Evolutionary conservation across 805 yeast genomes (phyloP).

Genomic region (Saccharomycopsis oosterbeekiorum): DNA sequence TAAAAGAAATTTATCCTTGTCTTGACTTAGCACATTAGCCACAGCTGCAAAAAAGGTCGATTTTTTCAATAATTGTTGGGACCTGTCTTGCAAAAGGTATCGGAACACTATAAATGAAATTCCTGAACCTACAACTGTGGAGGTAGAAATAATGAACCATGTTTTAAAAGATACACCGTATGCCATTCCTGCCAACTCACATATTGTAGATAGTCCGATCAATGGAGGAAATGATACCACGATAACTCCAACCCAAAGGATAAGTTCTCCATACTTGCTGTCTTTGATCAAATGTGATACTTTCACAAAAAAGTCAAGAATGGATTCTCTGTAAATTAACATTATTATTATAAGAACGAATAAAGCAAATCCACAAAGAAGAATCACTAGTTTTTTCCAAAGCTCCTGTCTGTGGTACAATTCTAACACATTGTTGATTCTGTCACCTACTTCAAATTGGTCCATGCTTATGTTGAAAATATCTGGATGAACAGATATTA

Average conservation of each 20-base stretch:
- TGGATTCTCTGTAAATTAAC: neutral
- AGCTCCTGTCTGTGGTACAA: constrained; percentile 1
- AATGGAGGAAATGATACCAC: constrained; percentile 84
- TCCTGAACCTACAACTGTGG: constrained; percentile 65
- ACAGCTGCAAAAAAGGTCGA: constrained; percentile 67
- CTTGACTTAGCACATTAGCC: constrained; percentile 54
- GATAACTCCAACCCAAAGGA: constrained; percentile 46
- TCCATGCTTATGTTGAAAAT: neutral
- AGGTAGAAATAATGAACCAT: constrained; percentile 64
- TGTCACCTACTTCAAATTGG: neutral
- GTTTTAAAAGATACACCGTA: constrained; percentile 70
- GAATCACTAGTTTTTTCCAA: constrained; percentile 12
- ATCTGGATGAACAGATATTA: too few species aligned
- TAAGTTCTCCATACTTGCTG: constrained; percentile 31
- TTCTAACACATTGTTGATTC: neutral
- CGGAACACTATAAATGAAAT: constrained; percentile 64
- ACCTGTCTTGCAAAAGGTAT: constrained; percentile 44
- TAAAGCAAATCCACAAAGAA: constrained; percentile 16
- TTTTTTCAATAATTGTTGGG: constrained; percentile 47
- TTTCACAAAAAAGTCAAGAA: constrained; percentile 29
- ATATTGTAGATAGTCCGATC: constrained; percentile 66
- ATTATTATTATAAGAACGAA: constrained; percentile 7
- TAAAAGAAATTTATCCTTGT: constrained; percentile 55
- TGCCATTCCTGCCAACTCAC: constrained; percentile 64
- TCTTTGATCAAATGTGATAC: constrained; percentile 38